Evolutionary conservation across 352 stramenopile genomes (phyloP), one percentile per base, ranked within the genome.

Genomic region (Globisporangium apiculatum): DNA sequence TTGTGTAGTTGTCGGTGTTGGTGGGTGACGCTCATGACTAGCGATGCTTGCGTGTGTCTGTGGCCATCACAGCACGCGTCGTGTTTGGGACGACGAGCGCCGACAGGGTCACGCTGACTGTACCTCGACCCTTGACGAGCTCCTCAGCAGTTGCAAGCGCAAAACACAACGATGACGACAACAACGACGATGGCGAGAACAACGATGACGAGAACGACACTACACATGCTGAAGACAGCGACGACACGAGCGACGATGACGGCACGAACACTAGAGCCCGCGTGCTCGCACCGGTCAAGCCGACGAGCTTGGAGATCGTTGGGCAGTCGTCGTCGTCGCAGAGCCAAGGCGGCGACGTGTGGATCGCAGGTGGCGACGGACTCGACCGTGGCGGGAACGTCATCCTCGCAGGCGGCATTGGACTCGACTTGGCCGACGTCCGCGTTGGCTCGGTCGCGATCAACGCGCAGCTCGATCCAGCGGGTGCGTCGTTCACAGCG

Each of bases 341-440:
- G 40, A 71, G 64, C 1, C 58, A 72, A 54, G 82, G 79, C 37
- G 82, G 82, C 17, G 67, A 84, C 31, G 64, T 92, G 18, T 60
- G 68, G 42, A 68, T 92, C 35, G 52, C 67, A 17, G 82, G 82
- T 48, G 82, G 82, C 4, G 60, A 83, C 14, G 82, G 82, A 4
- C 48, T 71, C 7, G 48, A 62, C 35, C 41, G 62, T 15, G 82
- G 79, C 38, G 82, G 82, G 38, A 66, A 79, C 37, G 59, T 92
- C 35, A 55, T 69, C 12, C 61, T 92, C 15, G 15, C 65, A 11
- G 76, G 77, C 48, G 82, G 82, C 5, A 45, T 73, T 53, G 65
- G 62, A 14, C 60, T 62, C 1, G 65, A 72, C 9, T 58, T 60
- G 4, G 55, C 68, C 11, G 66, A 69, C 1, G 40, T 51, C 36